Percentiles rank a stretch among this genome's conserved stretches.
Evolutionary conservation across 2,329 filamentous ascomycete species (phyloP).

Genomic region (Escovopsis sp.): DNA sequence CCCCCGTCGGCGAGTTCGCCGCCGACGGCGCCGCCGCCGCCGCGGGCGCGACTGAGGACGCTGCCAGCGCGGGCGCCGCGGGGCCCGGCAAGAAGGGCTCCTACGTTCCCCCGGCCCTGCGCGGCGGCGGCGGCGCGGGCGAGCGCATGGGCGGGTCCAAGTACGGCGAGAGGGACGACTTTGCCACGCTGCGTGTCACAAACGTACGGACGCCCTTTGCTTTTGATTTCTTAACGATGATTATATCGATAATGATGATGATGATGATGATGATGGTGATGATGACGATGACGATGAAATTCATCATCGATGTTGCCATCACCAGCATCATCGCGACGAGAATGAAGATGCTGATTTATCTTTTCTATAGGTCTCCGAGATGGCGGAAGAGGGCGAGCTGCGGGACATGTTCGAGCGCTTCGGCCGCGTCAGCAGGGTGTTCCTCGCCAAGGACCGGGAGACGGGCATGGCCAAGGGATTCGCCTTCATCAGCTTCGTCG

Average conservation of each 20-base stretch:
- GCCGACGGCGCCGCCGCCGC: constrained; percentile 31
- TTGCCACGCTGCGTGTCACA: constrained; percentile 91
- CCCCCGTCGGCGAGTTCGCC: constrained; percentile 51
- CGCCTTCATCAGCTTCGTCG: constrained; percentile 94
- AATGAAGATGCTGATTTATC: no score
- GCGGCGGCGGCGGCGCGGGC: constrained; percentile 53
- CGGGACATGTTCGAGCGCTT: constrained; percentile 97
- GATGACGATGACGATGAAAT: no score
- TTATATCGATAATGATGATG: constrained; percentile 11
- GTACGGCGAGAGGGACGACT: constrained; percentile 83
- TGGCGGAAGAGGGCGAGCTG: constrained; percentile 90
- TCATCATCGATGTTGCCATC: no score
- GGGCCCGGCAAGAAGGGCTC: constrained; percentile 58
- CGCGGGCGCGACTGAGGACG: constrained; percentile 39
- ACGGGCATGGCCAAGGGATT: constrained; percentile 96
- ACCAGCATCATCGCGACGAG: no score
- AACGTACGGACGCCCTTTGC: constrained; percentile 46
- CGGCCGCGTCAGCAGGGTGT: constrained; percentile 91
- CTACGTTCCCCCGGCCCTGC: constrained; percentile 88
- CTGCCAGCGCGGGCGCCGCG: constrained; percentile 29
- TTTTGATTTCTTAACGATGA: no score
- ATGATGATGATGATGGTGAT: no score
- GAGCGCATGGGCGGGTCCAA: constrained; percentile 76
- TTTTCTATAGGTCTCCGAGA: constrained; percentile 63
- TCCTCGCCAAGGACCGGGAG: constrained; percentile 94